A percentile compares a stretch with the other conserved stretches of the same genome.
Evolutionary conservation across 768 basidiomycete species (phyloP).

Genomic region (Lactarius trivialis): DNA sequence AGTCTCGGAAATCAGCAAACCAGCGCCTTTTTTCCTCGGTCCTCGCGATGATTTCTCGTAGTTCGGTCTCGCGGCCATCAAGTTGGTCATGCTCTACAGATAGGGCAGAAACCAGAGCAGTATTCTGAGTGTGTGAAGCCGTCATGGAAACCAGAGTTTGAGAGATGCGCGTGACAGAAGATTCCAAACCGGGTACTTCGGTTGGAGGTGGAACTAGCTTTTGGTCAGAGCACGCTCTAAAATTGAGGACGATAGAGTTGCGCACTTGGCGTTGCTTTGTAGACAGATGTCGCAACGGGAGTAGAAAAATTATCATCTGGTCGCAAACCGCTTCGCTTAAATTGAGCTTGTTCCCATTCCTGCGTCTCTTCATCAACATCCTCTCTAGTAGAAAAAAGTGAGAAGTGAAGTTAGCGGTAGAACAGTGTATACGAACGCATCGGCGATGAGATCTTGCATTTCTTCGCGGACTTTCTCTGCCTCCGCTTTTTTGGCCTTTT

Average conservation of each 20-base stretch:
- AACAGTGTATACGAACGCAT: conserved; percentile 49
- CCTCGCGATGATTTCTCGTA: conserved; percentile 65
- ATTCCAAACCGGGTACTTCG: conserved; percentile 56
- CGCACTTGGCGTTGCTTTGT: conserved; percentile 69
- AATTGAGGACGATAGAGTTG: background rate
- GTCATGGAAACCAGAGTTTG: conserved; percentile 54
- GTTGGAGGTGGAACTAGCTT: conserved; percentile 57
- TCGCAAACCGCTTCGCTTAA: conserved; percentile 63
- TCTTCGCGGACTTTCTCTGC: conserved; percentile 56
- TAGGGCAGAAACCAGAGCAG: conserved; percentile 48
- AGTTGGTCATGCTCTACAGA: conserved; percentile 59
- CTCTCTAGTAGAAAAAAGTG: conserved; percentile 37
- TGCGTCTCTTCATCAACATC: conserved; percentile 80
- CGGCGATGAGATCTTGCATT: conserved; percentile 77
- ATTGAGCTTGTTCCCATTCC: conserved; percentile 82
- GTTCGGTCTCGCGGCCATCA: conserved; percentile 60
- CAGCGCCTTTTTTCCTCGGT: conserved; percentile 78
- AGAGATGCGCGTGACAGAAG: conserved; percentile 55
- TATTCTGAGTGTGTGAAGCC: conserved; percentile 60
- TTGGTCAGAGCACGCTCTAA: conserved; percentile 15
- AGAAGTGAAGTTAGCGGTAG: background rate
- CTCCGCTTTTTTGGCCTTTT: conserved; percentile 70
- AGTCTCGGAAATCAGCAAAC: conserved; percentile 72
- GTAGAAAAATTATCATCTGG: conserved; percentile 34
- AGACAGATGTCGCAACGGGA: conserved; percentile 45